Evolutionary conservation across 257 asterid species (phyloP).

Genomic region (Capsicum baccatum): DNA sequence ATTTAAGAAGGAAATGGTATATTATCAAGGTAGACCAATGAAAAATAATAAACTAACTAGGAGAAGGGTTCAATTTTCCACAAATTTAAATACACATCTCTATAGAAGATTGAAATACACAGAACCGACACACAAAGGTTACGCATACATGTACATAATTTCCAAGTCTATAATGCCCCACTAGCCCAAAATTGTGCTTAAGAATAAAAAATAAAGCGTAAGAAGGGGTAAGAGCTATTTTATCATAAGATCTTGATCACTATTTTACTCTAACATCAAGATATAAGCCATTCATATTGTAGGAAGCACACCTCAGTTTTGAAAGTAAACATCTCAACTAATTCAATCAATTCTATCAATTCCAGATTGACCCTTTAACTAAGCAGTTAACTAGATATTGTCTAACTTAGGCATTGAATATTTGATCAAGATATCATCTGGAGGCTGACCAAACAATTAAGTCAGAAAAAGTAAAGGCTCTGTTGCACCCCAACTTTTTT

Average conservation of each 20-base stretch:
- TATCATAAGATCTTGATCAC: not conserved
- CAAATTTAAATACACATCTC: not conserved
- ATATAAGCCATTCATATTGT: not conserved
- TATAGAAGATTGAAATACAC: not conserved
- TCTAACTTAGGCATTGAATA: not conserved
- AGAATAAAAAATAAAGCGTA: not conserved
- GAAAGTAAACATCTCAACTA: not conserved
- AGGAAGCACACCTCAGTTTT: not conserved
- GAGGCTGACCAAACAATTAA: too few species aligned
- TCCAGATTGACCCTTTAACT: not conserved
- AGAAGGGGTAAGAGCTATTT: not conserved
- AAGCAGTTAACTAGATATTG: not conserved
- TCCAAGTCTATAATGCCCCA: not conserved
- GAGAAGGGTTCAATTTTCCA: not conserved
- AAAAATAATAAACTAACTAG: not conserved
- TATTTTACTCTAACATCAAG: not conserved
- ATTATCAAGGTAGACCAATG: not conserved
- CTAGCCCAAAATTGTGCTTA: not conserved
- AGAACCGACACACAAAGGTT: not conserved
- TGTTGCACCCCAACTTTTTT: accelerated
- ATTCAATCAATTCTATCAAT: not conserved
- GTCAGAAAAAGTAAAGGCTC: too few species aligned
- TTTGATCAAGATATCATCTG: not conserved
- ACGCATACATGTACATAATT: not conserved
- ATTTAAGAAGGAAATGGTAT: not conserved